These are phyloP conservation scores for Fusarium multiceps DNA, from an alignment of 2,329 filamentous ascomycete genomes.

Conservation along the genomic window DNA sequence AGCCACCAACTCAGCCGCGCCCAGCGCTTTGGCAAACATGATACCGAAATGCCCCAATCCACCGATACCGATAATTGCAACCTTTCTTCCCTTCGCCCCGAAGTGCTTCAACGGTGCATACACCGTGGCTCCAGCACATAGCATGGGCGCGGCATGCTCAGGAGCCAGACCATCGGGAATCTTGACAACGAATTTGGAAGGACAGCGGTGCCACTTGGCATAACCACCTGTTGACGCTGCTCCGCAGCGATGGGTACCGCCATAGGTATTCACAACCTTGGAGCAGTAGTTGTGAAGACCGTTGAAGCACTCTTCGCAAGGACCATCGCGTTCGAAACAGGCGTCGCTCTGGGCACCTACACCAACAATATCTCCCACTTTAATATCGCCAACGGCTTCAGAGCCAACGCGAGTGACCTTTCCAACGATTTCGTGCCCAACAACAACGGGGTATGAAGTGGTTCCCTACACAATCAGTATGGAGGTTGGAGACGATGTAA, in stretches of 20 bases:
- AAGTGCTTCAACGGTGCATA: slow-evolving; percentile 75
- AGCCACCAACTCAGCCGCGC: slow-evolving; percentile 66
- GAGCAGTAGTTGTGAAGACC: slow-evolving; percentile 76
- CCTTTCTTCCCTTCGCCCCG: slow-evolving; percentile 64
- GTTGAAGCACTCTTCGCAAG: slow-evolving; percentile 62
- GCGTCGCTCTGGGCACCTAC: slow-evolving; percentile 76
- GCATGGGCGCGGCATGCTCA: slow-evolving; percentile 76
- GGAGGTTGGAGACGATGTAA: fast-evolving
- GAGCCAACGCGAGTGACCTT: slow-evolving; percentile 65
- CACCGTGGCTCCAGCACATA: slow-evolving; percentile 83
- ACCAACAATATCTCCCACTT: slow-evolving; percentile 72
- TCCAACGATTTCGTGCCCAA: slow-evolving; percentile 76
- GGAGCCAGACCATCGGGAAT: slow-evolving; percentile 77
- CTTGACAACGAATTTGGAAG: slow-evolving; percentile 61
- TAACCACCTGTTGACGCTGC: slow-evolving; percentile 67
- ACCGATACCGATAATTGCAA: slow-evolving; percentile 74
- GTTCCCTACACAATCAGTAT: slow-evolving; percentile 9
- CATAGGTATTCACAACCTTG: slow-evolving; percentile 63
- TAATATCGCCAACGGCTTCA: slow-evolving; percentile 59
- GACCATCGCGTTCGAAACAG: slow-evolving; percentile 62
- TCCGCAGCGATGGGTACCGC: slow-evolving; percentile 38
- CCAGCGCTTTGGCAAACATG: slow-evolving; percentile 73
- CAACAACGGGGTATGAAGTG: slow-evolving; percentile 57
- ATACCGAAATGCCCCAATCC: slow-evolving; percentile 76
- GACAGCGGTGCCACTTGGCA: slow-evolving; percentile 50